Conservation (phyloP, 345 rosid species). For the Arabidopsis suecica region DNA sequence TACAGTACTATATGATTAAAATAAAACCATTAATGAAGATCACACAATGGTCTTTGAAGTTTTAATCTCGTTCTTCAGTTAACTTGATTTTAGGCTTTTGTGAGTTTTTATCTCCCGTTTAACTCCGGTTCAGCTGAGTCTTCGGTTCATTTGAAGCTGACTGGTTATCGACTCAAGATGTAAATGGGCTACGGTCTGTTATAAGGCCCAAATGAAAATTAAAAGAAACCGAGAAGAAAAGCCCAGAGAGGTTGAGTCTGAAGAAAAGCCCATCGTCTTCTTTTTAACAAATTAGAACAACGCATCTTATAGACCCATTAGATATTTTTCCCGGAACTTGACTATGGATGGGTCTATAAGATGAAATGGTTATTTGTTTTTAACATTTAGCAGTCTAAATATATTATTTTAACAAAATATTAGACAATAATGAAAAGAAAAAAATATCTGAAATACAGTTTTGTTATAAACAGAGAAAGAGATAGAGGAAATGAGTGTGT, state of each 20-base stretch:
- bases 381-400: too few species aligned
- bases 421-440: too few species aligned
- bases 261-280: not conserved
- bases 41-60: too few species aligned
- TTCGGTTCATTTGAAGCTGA: not conserved
- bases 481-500: too few species aligned
- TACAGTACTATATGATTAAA: too few species aligned
- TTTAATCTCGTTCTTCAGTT: not conserved
- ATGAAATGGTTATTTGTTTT: too few species aligned
- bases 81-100: not conserved
- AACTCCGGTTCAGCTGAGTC: not conserved
- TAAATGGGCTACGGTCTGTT: not conserved
- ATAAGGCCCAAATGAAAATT: not conserved
- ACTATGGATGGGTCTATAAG: too few species aligned
- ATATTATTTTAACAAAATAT: not conserved
- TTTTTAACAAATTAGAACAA: not conserved
- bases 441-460: too few species aligned
- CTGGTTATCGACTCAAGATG: not conserved
- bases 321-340: not conserved
- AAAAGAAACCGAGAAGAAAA: not conserved
- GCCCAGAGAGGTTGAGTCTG: not conserved
- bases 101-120: not conserved
- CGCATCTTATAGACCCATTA: not conserved
- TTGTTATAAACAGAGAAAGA: too few species aligned
- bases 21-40: too few species aligned